Conservation (phyloP, 192 early-diverging fungal genomes). For the Gigaspora rosea region DNA sequence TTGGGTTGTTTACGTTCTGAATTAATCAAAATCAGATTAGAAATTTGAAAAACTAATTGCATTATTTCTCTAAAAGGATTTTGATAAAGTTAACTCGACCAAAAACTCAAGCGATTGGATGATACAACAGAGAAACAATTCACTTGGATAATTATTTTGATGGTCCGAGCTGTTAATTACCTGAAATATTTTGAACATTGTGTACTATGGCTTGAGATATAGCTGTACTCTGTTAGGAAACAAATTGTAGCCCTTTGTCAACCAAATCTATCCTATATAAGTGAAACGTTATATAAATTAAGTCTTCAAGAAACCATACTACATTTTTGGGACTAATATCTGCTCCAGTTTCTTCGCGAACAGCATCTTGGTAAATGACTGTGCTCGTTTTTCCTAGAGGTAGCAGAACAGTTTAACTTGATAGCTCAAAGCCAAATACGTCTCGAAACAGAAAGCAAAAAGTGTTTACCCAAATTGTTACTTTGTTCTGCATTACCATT, state of each 20-base stretch:
- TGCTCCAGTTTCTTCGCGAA: background rate
- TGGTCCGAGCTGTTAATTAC: constrained; percentile 19
- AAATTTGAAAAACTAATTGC: background rate
- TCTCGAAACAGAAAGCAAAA: background rate
- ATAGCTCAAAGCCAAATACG: no score
- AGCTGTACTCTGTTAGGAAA: constrained; percentile 29
- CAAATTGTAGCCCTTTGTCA: constrained; percentile 25
- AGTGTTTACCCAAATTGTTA: constrained; percentile 4
- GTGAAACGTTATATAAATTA: background rate
- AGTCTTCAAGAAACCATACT: constrained; percentile 28
- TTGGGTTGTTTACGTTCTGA: background rate
- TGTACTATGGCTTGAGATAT: constrained; percentile 8
- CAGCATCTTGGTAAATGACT: background rate
- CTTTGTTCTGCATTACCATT: background rate
- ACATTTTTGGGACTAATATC: constrained; percentile 13
- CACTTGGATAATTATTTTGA: background rate
- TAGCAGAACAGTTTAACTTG: no score
- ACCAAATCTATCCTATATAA: constrained; percentile 10
- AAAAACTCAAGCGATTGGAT: background rate
- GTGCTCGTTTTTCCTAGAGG: background rate
- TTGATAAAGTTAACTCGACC: no score
- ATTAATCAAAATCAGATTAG: background rate
- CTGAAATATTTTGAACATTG: constrained; percentile 3
- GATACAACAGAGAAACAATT: background rate
- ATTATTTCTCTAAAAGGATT: no score